Conservation (phyloP, 352 stramenopile species). For the Phytophthora aleatoria region DNA sequence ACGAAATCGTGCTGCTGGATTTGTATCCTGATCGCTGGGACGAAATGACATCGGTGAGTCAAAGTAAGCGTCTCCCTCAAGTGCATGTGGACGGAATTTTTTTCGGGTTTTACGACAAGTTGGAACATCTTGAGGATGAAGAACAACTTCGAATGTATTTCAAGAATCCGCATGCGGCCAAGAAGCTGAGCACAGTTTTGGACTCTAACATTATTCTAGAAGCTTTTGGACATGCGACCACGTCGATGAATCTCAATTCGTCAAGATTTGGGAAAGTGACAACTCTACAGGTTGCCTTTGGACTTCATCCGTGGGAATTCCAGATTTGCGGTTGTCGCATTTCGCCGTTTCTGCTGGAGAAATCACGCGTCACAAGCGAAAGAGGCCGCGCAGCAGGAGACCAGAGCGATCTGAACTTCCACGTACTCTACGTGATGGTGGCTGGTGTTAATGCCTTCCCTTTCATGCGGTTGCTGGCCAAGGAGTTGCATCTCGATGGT, state of each 20-base stretch:
- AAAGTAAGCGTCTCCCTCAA: slow-evolving; percentile 74
- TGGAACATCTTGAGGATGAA: slow-evolving; percentile 78
- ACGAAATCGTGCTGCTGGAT: slow-evolving; percentile 77
- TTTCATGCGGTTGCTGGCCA: slow-evolving; percentile 39
- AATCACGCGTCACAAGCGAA: slow-evolving; percentile 56
- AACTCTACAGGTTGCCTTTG: slow-evolving; percentile 55
- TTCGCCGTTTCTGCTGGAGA: slow-evolving; percentile 70
- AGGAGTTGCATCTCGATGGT: slow-evolving; percentile 48
- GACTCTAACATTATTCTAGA: slow-evolving; percentile 81
- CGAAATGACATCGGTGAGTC: slow-evolving; percentile 72
- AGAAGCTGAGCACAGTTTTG: slow-evolving; percentile 63
- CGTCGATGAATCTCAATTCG: slow-evolving; percentile 72
- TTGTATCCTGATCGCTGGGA: slow-evolving; percentile 62
- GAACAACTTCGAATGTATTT: slow-evolving; percentile 83
- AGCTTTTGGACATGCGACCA: slow-evolving; percentile 72
- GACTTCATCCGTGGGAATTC: slow-evolving; percentile 51
- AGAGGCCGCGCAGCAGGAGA: not conserved
- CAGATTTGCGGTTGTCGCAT: slow-evolving; percentile 64
- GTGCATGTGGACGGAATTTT: slow-evolving; percentile 74
- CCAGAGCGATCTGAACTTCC: slow-evolving; percentile 60
- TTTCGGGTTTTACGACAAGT: slow-evolving; percentile 82
- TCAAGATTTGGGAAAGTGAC: slow-evolving; percentile 76
- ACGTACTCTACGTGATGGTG: slow-evolving; percentile 76
- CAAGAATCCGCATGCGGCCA: slow-evolving; percentile 64
- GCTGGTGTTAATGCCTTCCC: slow-evolving; percentile 53